phyloP scores from a whole-genome alignment of 805 yeast species.

The Dipodascopsis uninucleata region DNA sequence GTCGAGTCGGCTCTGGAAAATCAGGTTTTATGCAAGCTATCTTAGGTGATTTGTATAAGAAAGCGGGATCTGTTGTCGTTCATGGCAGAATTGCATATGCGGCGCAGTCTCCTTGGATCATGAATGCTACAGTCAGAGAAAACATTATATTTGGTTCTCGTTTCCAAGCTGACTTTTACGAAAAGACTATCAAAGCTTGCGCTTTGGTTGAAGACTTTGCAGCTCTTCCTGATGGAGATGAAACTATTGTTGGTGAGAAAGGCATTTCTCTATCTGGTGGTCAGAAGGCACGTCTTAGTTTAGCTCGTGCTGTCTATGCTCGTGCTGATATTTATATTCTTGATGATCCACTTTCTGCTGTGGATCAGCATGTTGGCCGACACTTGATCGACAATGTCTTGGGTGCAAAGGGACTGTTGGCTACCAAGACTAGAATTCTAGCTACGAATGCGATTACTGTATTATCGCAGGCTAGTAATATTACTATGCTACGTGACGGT shows the following conservation, averaged over 20 bases:
- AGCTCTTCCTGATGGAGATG: constrained; percentile 82
- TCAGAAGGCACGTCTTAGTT: constrained; percentile 90
- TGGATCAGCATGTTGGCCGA: constrained; percentile 93
- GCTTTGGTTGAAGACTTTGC: constrained; percentile 76
- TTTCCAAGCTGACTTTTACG: constrained; percentile 76
- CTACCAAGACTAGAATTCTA: constrained; percentile 67
- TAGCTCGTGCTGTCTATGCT: constrained; percentile 94
- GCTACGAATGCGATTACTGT: constrained; percentile 87
- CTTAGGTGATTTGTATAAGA: constrained; percentile 76
- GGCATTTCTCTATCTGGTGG: constrained; percentile 97
- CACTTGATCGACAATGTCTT: constrained; percentile 79
- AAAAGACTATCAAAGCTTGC: constrained; percentile 79
- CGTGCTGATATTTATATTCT: constrained; percentile 86
- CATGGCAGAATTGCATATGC: constrained; percentile 85
- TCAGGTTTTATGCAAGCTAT: constrained; percentile 75
- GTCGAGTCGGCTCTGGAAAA: constrained; percentile 88
- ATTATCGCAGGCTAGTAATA: constrained; percentile 65
- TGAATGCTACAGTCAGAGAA: constrained; percentile 89
- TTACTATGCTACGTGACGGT: constrained; percentile 61
- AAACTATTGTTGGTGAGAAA: constrained; percentile 92
- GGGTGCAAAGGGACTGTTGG: constrained; percentile 74
- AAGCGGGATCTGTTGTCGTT: constrained; percentile 65
- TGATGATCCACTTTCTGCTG: constrained; percentile 94
- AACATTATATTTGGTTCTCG: constrained; percentile 87
- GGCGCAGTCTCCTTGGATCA: constrained; percentile 94